Conservation (phyloP, 306 rosid genomes). For the Heteromeles arbutifolia region DNA sequence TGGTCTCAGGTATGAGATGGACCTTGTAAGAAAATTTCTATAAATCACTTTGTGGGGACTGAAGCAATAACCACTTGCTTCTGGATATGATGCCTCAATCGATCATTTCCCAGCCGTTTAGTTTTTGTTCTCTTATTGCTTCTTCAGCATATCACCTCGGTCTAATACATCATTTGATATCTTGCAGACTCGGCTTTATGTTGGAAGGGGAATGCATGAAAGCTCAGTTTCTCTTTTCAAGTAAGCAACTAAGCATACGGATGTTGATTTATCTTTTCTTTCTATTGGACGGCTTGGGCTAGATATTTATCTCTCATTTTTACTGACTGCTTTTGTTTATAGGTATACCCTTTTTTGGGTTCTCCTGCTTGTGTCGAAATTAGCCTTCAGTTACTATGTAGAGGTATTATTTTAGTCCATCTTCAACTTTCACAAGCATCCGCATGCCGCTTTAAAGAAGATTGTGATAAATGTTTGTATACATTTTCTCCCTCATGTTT, state of each 20-base stretch:
- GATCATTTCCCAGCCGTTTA: not conserved
- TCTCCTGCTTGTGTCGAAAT: constrained; percentile 65
- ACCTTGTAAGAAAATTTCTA: constrained; percentile 9
- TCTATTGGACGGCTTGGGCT: constrained; percentile 12
- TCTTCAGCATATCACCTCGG: not conserved
- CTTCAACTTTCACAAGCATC: not conserved
- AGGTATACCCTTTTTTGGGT: constrained; percentile 93
- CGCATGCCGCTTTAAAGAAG: not conserved
- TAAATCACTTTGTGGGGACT: not conserved
- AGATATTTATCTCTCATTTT: constrained; percentile 24
- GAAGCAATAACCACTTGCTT: constrained; percentile 11
- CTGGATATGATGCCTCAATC: constrained; percentile 10
- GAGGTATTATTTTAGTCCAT: constrained; percentile 56
- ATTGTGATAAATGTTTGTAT: not conserved
- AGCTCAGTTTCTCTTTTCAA: constrained; percentile 62
- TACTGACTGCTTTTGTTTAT: constrained; percentile 27
- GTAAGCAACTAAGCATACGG: constrained; percentile 67
- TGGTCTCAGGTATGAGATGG: constrained; percentile 82
- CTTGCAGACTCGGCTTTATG: constrained; percentile 86
- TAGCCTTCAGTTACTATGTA: constrained; percentile 81
- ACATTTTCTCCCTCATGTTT: not conserved
- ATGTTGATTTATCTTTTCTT: constrained; percentile 23
- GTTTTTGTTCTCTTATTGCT: not conserved
- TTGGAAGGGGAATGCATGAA: constrained; percentile 99
- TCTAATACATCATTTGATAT: constrained; percentile 2